These are phyloP conservation scores for Hypoxylon sp. DNA, from an alignment of 2,329 filamentous ascomycete genomes.

Conservation along the genomic window DNA sequence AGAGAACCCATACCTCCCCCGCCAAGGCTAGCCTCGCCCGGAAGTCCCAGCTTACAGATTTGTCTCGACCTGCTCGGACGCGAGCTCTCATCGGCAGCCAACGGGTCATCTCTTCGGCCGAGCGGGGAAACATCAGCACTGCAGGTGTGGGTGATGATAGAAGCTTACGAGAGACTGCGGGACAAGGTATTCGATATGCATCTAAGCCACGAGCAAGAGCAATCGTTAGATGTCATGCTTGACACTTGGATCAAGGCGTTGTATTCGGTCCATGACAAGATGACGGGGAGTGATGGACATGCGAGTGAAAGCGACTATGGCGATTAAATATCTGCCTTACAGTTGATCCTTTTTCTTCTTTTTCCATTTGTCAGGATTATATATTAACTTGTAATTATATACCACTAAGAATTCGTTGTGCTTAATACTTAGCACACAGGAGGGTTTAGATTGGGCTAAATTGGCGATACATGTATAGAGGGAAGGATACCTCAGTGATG, in stretches of 20 bases:
- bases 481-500: too few relatives aligned
- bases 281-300: slow-evolving; percentile 45
- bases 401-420: too few relatives aligned
- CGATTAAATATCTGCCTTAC: too few relatives aligned
- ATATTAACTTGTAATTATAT: slow-evolving; percentile 22
- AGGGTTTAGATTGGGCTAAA: slow-evolving; percentile 10
- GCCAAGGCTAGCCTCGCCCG: slow-evolving; percentile 27
- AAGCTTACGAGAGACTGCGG: slow-evolving; percentile 63
- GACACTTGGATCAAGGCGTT: slow-evolving; percentile 61
- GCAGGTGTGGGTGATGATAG: slow-evolving; percentile 66
- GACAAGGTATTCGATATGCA: slow-evolving; percentile 53
- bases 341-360: too few relatives aligned
- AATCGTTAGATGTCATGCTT: slow-evolving; percentile 54
- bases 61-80: slow-evolving; percentile 60
- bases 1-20: slow-evolving; percentile 7
- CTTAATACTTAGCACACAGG: not conserved
- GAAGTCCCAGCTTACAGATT: slow-evolving; percentile 58
- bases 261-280: slow-evolving; percentile 55
- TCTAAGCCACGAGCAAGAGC: slow-evolving; percentile 41
- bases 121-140: slow-evolving; percentile 53
- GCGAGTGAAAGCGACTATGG: slow-evolving; percentile 49
- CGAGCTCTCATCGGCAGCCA: slow-evolving; percentile 56
- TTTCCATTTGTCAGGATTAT: too few relatives aligned
- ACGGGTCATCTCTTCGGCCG: slow-evolving; percentile 37
- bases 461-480: not conserved